Evolutionary conservation across 192 early-diverging fungal species (phyloP).

Genomic region (Endogone sp.): DNA sequence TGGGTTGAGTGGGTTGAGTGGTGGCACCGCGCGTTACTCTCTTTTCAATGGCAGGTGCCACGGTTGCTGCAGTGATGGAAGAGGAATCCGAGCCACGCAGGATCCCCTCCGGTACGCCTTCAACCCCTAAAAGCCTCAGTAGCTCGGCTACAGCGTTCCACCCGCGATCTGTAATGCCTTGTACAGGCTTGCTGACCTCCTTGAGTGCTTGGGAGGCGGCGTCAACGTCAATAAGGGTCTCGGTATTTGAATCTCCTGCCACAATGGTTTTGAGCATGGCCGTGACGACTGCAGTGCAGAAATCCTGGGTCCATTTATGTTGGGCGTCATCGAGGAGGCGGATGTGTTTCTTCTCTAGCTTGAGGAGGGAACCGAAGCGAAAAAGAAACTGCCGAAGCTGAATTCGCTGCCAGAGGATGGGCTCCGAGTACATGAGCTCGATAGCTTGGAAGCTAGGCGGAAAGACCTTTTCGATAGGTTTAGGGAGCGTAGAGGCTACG

Average conservation of each 20-base stretch:
- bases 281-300: neutral
- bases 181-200: neutral
- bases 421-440: neutral
- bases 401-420: neutral
- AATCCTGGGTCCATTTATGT: neutral
- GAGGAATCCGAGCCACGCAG: no score
- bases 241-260: neutral
- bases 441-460: neutral
- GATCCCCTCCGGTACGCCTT: neutral
- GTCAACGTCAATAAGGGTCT: neutral
- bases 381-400: neutral
- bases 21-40: no score
- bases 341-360: neutral
- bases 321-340: neutral
- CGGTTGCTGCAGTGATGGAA: neutral
- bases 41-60: no score
- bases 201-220: neutral
- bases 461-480: neutral
- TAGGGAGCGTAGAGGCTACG: neutral
- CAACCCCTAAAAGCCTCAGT: neutral
- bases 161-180: neutral
- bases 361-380: neutral
- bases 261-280: neutral
- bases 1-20: neutral
- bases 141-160: neutral